Percentiles rank a stretch among this genome's conserved stretches.
phyloP scores from a whole-genome alignment of 805 yeast genomes.

The Starmerella sp. region DNA sequence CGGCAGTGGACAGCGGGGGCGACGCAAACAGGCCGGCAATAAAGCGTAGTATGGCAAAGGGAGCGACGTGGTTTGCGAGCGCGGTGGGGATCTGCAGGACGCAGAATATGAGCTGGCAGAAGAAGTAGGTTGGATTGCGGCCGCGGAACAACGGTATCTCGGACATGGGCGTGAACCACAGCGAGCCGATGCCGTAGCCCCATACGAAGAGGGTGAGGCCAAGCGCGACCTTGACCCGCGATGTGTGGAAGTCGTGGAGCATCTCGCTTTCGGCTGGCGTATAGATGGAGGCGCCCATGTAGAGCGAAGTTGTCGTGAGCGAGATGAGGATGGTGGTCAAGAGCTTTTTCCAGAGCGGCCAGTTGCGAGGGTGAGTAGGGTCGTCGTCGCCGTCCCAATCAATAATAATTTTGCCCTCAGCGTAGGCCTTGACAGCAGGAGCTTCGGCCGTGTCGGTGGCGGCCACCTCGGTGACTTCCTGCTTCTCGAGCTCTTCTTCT shows the following conservation, averaged over 20 bases:
- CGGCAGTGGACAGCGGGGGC: slow-evolving; percentile 49
- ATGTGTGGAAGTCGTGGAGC: slow-evolving; percentile 33
- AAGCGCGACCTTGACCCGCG: slow-evolving; percentile 36
- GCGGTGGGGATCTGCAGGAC: slow-evolving; percentile 50
- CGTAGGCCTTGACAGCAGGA: no score
- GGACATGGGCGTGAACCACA: slow-evolving; percentile 45
- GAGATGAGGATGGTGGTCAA: slow-evolving; percentile 34
- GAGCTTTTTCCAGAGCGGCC: slow-evolving; percentile 38
- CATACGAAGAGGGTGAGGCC: slow-evolving; percentile 46
- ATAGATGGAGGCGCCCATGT: slow-evolving; percentile 50
- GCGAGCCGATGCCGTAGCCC: slow-evolving; percentile 52
- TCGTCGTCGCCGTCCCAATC: slow-evolving; percentile 28
- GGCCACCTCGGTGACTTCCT: no score
- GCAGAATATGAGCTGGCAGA: slow-evolving; percentile 38
- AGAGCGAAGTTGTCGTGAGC: slow-evolving; percentile 40
- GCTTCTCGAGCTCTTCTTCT: no score
- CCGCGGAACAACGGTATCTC: slow-evolving; percentile 39
- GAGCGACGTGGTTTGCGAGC: slow-evolving; percentile 39
- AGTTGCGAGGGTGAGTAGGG: slow-evolving; percentile 40
- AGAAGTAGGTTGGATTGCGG: slow-evolving; percentile 38
- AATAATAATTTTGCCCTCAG: slow-evolving; percentile 16
- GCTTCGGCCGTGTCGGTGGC: no score
- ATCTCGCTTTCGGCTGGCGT: slow-evolving; percentile 43
- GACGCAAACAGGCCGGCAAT: slow-evolving; percentile 47
- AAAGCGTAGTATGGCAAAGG: slow-evolving; percentile 41